Percentiles rank a stretch among this genome's conserved stretches.
Evolutionary conservation across 2,329 filamentous ascomycete species (phyloP).

Genomic region (Hirsutella rhossiliensis): DNA sequence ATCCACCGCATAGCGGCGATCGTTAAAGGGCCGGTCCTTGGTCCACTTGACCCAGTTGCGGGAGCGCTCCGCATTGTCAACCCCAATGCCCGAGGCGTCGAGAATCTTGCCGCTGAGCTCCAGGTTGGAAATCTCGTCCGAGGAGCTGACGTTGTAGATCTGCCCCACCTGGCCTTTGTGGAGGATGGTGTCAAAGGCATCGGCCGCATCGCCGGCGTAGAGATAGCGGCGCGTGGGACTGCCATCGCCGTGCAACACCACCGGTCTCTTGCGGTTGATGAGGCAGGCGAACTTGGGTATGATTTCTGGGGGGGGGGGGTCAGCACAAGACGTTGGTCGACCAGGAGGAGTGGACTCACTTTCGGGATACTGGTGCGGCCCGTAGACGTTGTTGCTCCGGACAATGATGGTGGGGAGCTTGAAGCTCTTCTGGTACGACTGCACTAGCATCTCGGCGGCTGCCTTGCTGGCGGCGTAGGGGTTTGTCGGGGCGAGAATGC

Average conservation of each 20-base stretch:
- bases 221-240: constrained; percentile 64
- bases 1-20: constrained; percentile 61
- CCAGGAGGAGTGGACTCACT: constrained; percentile 39
- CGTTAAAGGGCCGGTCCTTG: constrained; percentile 68
- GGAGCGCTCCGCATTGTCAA: constrained; percentile 38
- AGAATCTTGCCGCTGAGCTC: constrained; percentile 56
- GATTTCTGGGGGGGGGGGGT: constrained; percentile 45
- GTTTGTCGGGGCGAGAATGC: constrained; percentile 67
- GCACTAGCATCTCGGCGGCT: constrained; percentile 75
- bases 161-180: constrained; percentile 65
- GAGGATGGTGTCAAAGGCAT: constrained; percentile 74
- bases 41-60: constrained; percentile 61
- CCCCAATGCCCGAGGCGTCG: constrained; percentile 44
- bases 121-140: constrained; percentile 66
- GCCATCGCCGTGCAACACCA: constrained; percentile 67
- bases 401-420: constrained; percentile 71
- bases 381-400: constrained; percentile 76
- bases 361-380: constrained; percentile 73
- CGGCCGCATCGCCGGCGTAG: constrained; percentile 66
- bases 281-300: constrained; percentile 74
- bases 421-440: constrained; percentile 76
- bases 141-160: constrained; percentile 72
- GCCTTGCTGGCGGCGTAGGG: constrained; percentile 74
- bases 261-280: constrained; percentile 51
- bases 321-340: constrained; percentile 5